phyloP scores from a whole-genome alignment of 768 basidiomycete genomes.

The Mrakia frigida region DNA sequence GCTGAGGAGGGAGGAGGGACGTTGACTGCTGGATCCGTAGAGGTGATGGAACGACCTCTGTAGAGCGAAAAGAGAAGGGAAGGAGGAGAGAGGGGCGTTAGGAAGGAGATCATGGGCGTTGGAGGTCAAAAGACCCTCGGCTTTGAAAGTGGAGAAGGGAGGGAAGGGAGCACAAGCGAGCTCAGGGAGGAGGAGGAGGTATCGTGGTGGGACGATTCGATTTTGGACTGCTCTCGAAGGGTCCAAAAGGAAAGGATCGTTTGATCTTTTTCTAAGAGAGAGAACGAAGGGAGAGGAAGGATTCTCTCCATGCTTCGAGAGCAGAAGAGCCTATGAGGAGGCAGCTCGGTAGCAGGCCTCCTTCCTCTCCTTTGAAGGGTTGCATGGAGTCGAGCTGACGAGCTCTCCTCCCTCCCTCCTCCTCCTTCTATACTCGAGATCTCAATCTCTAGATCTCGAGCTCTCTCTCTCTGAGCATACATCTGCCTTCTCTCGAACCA shows the following conservation, averaged over 20 bases:
- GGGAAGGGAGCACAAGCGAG: neutral
- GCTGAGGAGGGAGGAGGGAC: neutral
- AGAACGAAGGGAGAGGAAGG: neutral
- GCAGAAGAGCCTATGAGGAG: no score
- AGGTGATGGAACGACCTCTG: constrained; percentile 29
- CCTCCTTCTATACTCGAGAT: neutral
- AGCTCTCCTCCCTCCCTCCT: neutral
- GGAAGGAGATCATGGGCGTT: neutral
- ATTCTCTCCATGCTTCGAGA: neutral
- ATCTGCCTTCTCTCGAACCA: no score
- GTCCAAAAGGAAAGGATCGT: neutral
- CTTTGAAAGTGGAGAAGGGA: no score
- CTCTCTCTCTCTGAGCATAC: neutral
- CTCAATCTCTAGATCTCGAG: neutral
- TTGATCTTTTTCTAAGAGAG: neutral
- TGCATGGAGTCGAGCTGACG: neutral
- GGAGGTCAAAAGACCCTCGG: neutral
- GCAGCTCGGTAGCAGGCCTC: no score
- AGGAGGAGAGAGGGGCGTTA: neutral
- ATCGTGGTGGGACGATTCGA: neutral
- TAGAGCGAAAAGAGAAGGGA: neutral
- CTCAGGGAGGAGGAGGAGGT: neutral
- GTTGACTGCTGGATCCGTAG: constrained; percentile 13
- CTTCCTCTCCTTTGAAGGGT: neutral
- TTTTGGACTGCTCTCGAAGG: neutral